Conservation (phyloP, 2,329 filamentous ascomycete species). For the Calonectria naviculata region DNA sequence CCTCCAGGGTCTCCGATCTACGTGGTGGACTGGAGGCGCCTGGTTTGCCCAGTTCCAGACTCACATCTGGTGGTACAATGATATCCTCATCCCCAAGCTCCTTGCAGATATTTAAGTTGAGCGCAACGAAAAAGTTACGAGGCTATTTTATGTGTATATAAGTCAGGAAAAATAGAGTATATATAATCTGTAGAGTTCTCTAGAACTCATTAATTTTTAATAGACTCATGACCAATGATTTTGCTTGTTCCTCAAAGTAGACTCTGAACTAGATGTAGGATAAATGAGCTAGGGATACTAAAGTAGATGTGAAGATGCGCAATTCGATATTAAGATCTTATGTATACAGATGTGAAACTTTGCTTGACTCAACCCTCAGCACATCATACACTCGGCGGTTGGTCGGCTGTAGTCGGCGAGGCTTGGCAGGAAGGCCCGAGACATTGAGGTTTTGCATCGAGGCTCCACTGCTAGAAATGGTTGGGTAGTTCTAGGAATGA, state of each 20-base stretch:
- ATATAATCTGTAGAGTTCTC: neutral
- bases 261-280: too few species aligned
- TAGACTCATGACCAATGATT: neutral
- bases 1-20: conserved; percentile 56
- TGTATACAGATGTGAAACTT: too few species aligned
- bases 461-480: neutral
- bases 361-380: neutral
- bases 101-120: conserved; percentile 22
- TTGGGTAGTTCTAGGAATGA: neutral
- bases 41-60: conserved; percentile 47
- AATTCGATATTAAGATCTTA: neutral
- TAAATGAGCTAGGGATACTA: too few species aligned
- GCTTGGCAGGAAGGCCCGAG: neutral
- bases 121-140: neutral
- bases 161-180: neutral
- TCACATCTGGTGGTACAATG: conserved; percentile 48
- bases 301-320: neutral
- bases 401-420: neutral
- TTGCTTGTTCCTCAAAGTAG: too few species aligned
- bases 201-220: neutral
- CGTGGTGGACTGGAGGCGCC: conserved; percentile 57
- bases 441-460: neutral
- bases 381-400: neutral
- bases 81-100: conserved; percentile 35
- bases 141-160: neutral